Base-by-base conservation (phyloP, 2,329 filamentous ascomycete species). In the Colletotrichum orbiculare region DNA sequence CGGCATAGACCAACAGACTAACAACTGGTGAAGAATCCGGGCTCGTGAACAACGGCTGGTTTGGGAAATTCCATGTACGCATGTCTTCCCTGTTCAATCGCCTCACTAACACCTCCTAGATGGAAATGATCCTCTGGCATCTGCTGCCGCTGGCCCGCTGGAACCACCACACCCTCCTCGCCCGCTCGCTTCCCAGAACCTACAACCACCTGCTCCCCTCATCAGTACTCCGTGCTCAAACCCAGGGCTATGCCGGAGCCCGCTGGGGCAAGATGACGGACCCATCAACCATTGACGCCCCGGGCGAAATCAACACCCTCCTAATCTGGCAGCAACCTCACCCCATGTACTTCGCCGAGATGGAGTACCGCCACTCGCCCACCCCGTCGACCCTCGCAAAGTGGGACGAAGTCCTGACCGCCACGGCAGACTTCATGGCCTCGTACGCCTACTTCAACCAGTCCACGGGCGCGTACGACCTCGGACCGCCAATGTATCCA, bases 291-390 rank as follows among this genome's bases (percentile, higher is more conserved):
- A 77, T 83, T 10, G 84, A 81, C 50, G 83, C 85, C 2, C 86
- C 87, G 1, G 87, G 87, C 2, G 83, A 86, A 67, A 88, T 89
- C 71, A 89, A 89, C 71, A 83, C 81, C 9, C 75, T 89, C 2
- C 75, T 89, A 3, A 84, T 88, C 61, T 89, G 87, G 87, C 87
- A 89, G 69, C 87, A 88, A 69, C 86, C 85, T 8, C 87, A 89
- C 71, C 79, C 83, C 0, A 84, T 88, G 78, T 86, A 85, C 70
- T 86, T 88, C 69, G 87, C 86, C 0, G 85, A 87, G 71, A 74
- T 83, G 15, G 83, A 86, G 69, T 87, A 83, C 69, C 78, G 83
- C 25, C 77, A 77, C 0, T 81, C 77, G 56, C 80, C 82, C 0
- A 78, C 74, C 8, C 57, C 73, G 3, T 71, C 75, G 5, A 85